A percentile compares a stretch with the other conserved stretches of the same genome.
phyloP scores from a whole-genome alignment of 2,329 filamentous ascomycete genomes.

The Ambrosiella xylebori region DNA sequence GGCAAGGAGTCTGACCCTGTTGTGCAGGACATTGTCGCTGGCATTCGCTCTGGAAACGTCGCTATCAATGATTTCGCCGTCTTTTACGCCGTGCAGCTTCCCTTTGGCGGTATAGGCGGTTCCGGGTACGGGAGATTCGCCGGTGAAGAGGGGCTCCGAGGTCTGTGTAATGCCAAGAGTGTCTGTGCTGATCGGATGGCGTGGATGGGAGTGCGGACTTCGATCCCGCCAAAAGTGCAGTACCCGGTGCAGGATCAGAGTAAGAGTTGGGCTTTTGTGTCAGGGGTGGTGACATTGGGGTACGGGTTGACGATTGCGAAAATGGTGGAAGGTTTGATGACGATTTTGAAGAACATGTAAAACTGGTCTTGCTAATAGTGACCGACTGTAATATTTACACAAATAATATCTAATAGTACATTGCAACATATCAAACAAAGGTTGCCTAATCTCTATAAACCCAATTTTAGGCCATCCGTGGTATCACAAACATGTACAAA shows the following conservation, averaged over 20 bases:
- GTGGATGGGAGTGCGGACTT: conserved; percentile 48
- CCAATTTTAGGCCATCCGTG: no score
- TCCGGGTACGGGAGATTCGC: conserved; percentile 90
- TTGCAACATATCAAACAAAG: no score
- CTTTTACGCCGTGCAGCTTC: conserved; percentile 84
- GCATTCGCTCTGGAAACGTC: conserved; percentile 74
- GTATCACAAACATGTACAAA: no score
- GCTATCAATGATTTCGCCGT: conserved; percentile 89
- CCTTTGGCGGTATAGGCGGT: conserved; percentile 80
- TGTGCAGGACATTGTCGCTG: conserved; percentile 45
- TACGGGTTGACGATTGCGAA: conserved; percentile 30
- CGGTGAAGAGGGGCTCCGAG: conserved; percentile 70
- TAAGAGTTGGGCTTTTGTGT: conserved; percentile 47
- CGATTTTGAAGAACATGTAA: conserved; percentile 28
- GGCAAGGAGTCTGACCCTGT: conserved; percentile 45
- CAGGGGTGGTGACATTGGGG: conserved; percentile 42
- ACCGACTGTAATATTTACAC: neutral
- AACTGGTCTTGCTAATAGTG: neutral
- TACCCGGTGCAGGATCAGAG: conserved; percentile 58
- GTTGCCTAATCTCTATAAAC: no score
- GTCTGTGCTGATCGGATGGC: conserved; percentile 60
- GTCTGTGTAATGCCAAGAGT: conserved; percentile 74
- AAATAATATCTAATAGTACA: neutral
- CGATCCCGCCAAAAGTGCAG: conserved; percentile 62
- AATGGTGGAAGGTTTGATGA: conserved; percentile 25